These are phyloP conservation scores for Lumnitzera littorea DNA, from an alignment of 345 rosid genomes.

Conservation along the genomic window DNA sequence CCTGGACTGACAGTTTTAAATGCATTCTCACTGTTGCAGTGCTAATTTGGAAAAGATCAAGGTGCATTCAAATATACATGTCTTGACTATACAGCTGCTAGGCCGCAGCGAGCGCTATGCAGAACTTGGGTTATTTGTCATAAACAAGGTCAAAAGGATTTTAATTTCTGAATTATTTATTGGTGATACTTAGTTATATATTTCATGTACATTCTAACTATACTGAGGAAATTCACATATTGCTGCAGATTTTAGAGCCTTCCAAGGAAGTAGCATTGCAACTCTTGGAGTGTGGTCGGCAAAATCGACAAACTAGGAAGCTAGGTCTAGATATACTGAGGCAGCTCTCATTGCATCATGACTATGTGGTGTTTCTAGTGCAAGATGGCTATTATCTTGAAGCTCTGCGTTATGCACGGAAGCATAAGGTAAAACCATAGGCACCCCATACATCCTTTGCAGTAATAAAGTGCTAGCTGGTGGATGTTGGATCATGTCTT, in stretches of 20 bases:
- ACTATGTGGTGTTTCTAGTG: constrained; percentile 58
- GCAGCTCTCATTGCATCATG: constrained; percentile 82
- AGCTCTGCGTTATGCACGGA: constrained; percentile 81
- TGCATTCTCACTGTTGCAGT: constrained; percentile 33
- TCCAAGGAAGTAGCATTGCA: constrained; percentile 96
- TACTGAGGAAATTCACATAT: constrained; percentile 4
- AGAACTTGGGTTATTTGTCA: constrained; percentile 62
- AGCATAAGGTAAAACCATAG: constrained; percentile 59
- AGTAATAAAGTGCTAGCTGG: background rate
- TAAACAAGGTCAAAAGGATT: constrained; percentile 60
- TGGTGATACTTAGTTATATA: too few relatives aligned
- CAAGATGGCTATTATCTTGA: constrained; percentile 91
- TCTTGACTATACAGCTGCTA: constrained; percentile 67
- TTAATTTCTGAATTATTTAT: constrained; percentile 3
- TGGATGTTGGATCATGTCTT: background rate
- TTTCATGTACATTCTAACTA: background rate
- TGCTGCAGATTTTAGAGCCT: constrained; percentile 74
- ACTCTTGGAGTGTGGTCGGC: constrained; percentile 72
- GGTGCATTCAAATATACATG: constrained; percentile 63
- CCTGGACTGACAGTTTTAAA: constrained; percentile 2
- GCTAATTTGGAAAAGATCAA: constrained; percentile 70
- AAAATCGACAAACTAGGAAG: constrained; percentile 62
- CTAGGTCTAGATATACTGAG: constrained; percentile 91
- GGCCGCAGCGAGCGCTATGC: constrained; percentile 59
- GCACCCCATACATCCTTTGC: background rate